Evolutionary conservation across 768 basidiomycete genomes (phyloP).

Genomic region (Leucocoprinus birnbaumii): DNA sequence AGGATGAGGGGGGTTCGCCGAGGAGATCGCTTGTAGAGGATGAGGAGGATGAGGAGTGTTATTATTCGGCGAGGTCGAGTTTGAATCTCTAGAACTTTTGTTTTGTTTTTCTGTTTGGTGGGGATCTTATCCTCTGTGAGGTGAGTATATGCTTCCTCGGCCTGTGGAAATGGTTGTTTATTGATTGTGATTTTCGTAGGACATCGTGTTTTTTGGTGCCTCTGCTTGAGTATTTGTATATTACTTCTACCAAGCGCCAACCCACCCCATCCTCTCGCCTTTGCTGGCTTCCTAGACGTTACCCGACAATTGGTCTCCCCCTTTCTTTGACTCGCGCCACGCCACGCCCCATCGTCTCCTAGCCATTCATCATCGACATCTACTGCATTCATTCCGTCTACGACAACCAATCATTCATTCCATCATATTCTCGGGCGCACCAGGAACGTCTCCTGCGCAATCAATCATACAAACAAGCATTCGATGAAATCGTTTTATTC

Average conservation of each 20-base stretch:
- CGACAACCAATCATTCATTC: neutral
- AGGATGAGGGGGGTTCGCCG: neutral
- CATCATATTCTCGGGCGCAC: neutral
- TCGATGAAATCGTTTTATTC: too few relatives aligned
- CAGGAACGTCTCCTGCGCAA: neutral
- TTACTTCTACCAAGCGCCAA: neutral
- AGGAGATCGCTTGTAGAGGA: neutral
- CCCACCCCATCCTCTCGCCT: neutral
- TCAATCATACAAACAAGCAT: too few relatives aligned
- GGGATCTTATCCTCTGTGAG: neutral
- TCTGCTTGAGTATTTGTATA: neutral
- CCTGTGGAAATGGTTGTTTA: neutral
- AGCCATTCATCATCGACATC: too few relatives aligned
- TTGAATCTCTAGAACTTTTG: neutral
- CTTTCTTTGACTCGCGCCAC: too few relatives aligned
- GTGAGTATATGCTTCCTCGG: neutral
- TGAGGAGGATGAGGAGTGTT: neutral
- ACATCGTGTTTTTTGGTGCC: neutral
- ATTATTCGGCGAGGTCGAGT: conserved; percentile 10
- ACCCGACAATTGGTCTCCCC: too few relatives aligned
- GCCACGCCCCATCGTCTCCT: too few relatives aligned
- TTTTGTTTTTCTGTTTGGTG: neutral
- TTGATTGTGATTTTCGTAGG: neutral
- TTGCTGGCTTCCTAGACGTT: neutral
- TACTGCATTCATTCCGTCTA: neutral